Base-by-base conservation (phyloP, 148 eudicot species). In the Nepenthes mirabilis region DNA sequence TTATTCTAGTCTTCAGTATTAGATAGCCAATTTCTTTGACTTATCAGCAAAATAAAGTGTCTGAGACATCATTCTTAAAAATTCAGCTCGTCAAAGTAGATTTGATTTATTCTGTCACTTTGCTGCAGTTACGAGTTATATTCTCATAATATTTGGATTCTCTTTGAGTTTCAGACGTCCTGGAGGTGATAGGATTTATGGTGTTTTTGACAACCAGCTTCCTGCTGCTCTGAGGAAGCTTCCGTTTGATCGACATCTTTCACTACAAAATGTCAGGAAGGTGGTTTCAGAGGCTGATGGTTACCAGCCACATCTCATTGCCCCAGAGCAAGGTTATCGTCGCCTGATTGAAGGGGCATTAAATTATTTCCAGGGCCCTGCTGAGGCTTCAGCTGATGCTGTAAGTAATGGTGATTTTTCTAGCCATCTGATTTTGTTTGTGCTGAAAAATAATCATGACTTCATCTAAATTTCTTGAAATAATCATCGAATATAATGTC, bases 341-440 rank as follows among this genome's bases (percentile, higher is more conserved):
- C 80, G 94, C 56, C 81, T 86, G 52, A 86, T 86, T 77, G 94
- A 86, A 32, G 86, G 89, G 43, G 64, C 89, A 40, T 66, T 86
- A 61, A 73, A 75, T 60, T 86, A 77, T 68, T 86, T 83, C 65
- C 77, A 75, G 70, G 89, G 89, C 52, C 94, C 94, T 36, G 84
- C 94, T 47, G 94, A 86, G 74, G 94, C 94, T 57, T 79, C 94
- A 55, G 89, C 83, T 47, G 94, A 86, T 70, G 94, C 93, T 61
- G 93, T 86, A 66, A 80, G 86, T 72, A 58, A 37, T 11, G 14
- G 6, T 54, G 10, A 2, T 47, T 55, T 11, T 36, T 60, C 32
- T 35, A 34, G 11, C 23, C 63, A 45, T 6, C 48, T 45, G 6
- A 45, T 5, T 5, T 45, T 5, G 11, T 5, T 23, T 23, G 23